These are phyloP conservation scores for Ganoderma lingzhi DNA, from an alignment of 1,284 basidiomycete genomes.

Conservation along the genomic window DNA sequence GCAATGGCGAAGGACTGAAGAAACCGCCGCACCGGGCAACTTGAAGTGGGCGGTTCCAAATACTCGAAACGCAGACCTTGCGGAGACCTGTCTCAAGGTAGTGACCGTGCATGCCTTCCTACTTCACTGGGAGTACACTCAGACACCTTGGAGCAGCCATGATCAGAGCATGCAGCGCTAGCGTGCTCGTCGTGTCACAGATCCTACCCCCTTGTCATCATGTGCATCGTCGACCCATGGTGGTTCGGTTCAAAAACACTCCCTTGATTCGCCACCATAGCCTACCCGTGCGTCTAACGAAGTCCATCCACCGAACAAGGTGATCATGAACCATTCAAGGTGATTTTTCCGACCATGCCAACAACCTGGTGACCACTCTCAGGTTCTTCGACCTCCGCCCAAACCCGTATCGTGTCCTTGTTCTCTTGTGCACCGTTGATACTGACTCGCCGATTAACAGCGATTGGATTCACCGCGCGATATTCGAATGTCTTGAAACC, in stretches of 20 bases:
- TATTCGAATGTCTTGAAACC: slow-evolving; percentile 69
- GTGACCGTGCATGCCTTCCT: background rate
- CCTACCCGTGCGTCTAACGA: background rate
- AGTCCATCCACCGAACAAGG: background rate
- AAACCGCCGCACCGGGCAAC: too few species aligned
- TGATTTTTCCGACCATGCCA: slow-evolving; percentile 71
- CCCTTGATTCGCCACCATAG: background rate
- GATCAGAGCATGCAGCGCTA: background rate
- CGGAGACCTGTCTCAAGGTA: background rate
- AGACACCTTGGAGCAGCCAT: background rate
- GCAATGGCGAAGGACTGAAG: too few species aligned
- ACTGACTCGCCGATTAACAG: slow-evolving; percentile 66
- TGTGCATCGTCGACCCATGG: background rate
- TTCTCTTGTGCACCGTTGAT: slow-evolving; percentile 60
- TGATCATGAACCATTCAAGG: slow-evolving; percentile 20
- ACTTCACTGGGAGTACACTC: background rate
- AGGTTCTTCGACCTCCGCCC: slow-evolving; percentile 40
- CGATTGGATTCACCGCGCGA: slow-evolving; percentile 76
- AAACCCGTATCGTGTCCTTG: slow-evolving; percentile 39
- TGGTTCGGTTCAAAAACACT: background rate
- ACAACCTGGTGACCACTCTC: slow-evolving; percentile 50
- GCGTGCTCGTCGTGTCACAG: background rate
- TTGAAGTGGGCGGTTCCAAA: too few species aligned
- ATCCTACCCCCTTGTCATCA: background rate
- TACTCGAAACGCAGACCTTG: too few species aligned